A percentile compares a stretch with the other conserved stretches of the same genome.
Conservation (phyloP, 495 filamentous ascomycete genomes). For the Xylaria sp. region DNA sequence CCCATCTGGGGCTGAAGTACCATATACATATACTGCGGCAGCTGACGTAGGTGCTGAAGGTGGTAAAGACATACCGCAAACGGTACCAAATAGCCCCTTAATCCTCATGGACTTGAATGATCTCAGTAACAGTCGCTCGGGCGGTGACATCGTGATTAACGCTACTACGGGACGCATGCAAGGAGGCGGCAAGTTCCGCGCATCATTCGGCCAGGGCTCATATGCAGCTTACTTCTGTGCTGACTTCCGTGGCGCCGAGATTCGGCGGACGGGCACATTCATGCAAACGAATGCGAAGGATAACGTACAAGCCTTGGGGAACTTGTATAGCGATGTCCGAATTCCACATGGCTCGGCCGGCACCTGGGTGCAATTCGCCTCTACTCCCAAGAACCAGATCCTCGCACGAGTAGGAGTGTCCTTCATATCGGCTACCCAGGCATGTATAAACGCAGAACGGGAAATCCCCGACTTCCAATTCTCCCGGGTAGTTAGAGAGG, state of each 20-base stretch:
- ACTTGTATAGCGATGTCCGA: constrained; percentile 44
- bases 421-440: constrained; percentile 67
- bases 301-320: constrained; percentile 56
- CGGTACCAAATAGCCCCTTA: constrained; percentile 61
- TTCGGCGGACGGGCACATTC: constrained; percentile 65
- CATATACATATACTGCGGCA: background rate
- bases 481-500: constrained; percentile 56
- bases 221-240: constrained; percentile 69
- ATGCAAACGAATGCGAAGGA: constrained; percentile 51
- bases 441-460: constrained; percentile 67
- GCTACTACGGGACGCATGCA: constrained; percentile 61
- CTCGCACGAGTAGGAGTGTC: constrained; percentile 70
- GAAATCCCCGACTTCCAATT: constrained; percentile 71
- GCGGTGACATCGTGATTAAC: constrained; percentile 63
- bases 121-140: constrained; percentile 63
- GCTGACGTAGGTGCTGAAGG: no score
- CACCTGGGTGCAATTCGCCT: constrained; percentile 66
- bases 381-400: constrained; percentile 50
- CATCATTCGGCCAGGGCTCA: constrained; percentile 71
- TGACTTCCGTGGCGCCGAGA: constrained; percentile 68
- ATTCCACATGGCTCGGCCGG: constrained; percentile 65
- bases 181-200: constrained; percentile 67
- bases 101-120: constrained; percentile 71
- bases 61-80: background rate
- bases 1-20: constrained; percentile 41